These are phyloP conservation scores for Magnaporthiopsis incrustans DNA, from an alignment of 2,329 filamentous ascomycete genomes.

Conservation along the genomic window DNA sequence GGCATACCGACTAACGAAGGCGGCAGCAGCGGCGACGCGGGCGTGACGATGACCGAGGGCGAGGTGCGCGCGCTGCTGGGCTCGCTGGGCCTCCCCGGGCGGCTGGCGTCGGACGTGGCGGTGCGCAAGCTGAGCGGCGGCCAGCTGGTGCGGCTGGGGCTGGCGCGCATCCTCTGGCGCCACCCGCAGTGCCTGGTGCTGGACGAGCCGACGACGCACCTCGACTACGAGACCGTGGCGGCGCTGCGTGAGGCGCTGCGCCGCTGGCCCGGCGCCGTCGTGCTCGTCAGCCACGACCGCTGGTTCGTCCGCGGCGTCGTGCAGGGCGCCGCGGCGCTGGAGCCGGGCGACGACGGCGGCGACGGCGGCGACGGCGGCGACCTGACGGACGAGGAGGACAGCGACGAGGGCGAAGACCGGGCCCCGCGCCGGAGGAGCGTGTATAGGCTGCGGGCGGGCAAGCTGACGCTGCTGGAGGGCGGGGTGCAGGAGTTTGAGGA, in stretches of 20 bases:
- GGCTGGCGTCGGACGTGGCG: constrained; percentile 64
- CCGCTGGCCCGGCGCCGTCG: constrained; percentile 63
- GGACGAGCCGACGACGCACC: constrained; percentile 77
- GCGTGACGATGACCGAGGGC: constrained; percentile 52
- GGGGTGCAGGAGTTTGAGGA: constrained; percentile 61
- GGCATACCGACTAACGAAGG: not conserved
- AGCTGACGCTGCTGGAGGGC: constrained; percentile 44
- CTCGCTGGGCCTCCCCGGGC: constrained; percentile 61
- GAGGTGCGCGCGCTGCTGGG: constrained; percentile 59
- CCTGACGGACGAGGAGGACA: constrained; percentile 28
- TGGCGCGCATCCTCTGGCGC: constrained; percentile 61
- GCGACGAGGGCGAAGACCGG: constrained; percentile 31
- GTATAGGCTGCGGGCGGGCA: constrained; percentile 52
- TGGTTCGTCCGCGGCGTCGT: constrained; percentile 72
- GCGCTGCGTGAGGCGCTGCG: constrained; percentile 60
- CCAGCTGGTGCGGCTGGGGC: constrained; percentile 58
- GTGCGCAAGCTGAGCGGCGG: constrained; percentile 69
- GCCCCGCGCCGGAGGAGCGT: constrained; percentile 42
- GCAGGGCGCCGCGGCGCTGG: constrained; percentile 44
- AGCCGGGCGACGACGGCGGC: constrained; percentile 26
- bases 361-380: constrained; percentile 32
- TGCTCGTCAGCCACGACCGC: constrained; percentile 74
- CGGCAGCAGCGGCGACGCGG: constrained; percentile 20
- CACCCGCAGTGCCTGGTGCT: constrained; percentile 66
- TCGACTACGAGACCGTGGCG: constrained; percentile 74